phyloP scores from a whole-genome alignment of 2,329 filamentous ascomycete species.

The Fusarium begoniae region DNA sequence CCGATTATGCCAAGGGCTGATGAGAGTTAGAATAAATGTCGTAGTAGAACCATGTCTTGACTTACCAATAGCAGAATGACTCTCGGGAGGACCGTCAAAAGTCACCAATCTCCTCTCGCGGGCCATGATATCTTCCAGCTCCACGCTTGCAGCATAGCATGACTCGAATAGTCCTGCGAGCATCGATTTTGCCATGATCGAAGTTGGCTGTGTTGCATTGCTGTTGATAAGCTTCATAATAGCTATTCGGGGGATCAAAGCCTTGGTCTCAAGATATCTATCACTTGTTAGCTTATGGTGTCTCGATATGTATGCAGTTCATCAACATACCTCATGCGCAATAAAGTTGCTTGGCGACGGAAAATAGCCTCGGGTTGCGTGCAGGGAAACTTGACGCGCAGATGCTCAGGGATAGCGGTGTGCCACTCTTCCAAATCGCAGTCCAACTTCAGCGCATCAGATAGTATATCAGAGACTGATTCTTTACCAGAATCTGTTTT shows the following conservation, averaged over 20 bases:
- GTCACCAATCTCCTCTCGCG: constrained; percentile 34
- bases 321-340: constrained; percentile 31
- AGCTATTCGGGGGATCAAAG: constrained; percentile 30
- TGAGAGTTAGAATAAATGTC: not conserved
- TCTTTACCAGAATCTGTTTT: not conserved
- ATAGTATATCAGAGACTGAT: constrained; percentile 19
- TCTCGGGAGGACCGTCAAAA: constrained; percentile 34
- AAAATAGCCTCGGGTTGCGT: constrained; percentile 30
- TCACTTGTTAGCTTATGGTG: not conserved
- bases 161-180: constrained; percentile 32
- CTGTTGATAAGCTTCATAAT: constrained; percentile 34
- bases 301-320: accelerated
- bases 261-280: constrained; percentile 39
- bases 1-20: constrained; percentile 36
- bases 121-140: constrained; percentile 36
- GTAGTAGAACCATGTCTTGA: not conserved
- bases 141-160: constrained; percentile 35
- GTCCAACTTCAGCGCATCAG: constrained; percentile 30
- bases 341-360: constrained; percentile 36
- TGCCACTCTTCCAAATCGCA: constrained; percentile 38
- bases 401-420: constrained; percentile 28
- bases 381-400: constrained; percentile 29
- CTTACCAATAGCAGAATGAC: constrained; percentile 37
- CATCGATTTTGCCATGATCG: constrained; percentile 29
- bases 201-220: constrained; percentile 9